Evolutionary conservation across 2,329 filamentous ascomycete genomes (phyloP), one percentile per base, ranked within the genome.

Genomic region (Penicillium sp.): DNA sequence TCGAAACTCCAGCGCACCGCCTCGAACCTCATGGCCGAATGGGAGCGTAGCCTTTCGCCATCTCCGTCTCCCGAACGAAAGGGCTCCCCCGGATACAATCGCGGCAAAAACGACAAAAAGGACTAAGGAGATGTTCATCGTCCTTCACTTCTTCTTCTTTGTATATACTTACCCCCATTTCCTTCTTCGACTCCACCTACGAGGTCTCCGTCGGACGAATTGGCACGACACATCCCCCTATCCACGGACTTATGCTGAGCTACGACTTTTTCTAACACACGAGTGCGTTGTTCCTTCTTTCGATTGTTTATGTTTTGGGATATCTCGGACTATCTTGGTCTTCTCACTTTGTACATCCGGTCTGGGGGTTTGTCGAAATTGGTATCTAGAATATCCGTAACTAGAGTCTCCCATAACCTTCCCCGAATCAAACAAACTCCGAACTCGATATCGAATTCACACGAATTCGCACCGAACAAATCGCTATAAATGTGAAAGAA

Each of bases 21-120:
- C n/a, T 90, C 88, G 38, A 90, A 89, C 64, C 82, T 97, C 59
- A 92, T 97, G 87, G 90, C 88, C 65, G 93, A 97, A 73, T 96
- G 92, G 91, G 94, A 98, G 79, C 91, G 87, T 75, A 91, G 86
- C 66, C 80, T 93, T 14, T 87, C 84, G 2, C 82, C 86, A 37
- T 80, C 84, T 0, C 70, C 76, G 14, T 53, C 51, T 28, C 51
- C 51, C 3, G 74, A 75, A 35, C 64, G 69, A 35, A 65, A 64
- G 45, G 52, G 57, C 38, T 69, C 66, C 38, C 62, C 64, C 35
- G 60, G 59, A 6, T 57, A 62, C 8, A 61, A 19, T 8, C 57
- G 60, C 7, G 64, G 62, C 35, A 75, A 75, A 57, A 70, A 69
- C 56, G 69, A 67, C 65, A 75, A 75, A 62, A 72, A 68, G 51